Conservation (phyloP, 495 filamentous ascomycete species). For the Penicillium malachiteum region DNA sequence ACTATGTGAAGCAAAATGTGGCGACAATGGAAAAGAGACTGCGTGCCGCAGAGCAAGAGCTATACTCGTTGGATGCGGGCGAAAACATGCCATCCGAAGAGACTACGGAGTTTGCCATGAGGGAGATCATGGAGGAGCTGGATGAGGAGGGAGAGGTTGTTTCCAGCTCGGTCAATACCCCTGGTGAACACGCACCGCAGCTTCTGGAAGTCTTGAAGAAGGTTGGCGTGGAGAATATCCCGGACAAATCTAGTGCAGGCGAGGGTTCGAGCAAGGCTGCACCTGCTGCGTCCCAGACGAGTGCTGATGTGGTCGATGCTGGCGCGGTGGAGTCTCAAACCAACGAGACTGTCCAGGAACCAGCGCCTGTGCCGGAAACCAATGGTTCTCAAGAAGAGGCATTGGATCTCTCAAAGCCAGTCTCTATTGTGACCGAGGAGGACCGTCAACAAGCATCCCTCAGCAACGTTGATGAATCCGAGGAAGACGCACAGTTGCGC, state of each 20-base stretch:
- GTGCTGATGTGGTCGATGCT: not conserved
- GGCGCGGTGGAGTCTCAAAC: not conserved
- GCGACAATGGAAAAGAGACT: conserved; percentile 63
- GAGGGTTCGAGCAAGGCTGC: conserved; percentile 1
- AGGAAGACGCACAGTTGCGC: conserved; percentile 77
- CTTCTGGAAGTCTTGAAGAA: conserved; percentile 68
- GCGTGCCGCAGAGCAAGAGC: conserved; percentile 62
- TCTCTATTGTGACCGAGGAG: conserved; percentile 22
- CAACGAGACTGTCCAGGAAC: not conserved
- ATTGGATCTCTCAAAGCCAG: conserved; percentile 17
- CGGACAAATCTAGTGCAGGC: conserved; percentile 22
- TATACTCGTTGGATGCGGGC: conserved; percentile 48
- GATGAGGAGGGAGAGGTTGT: conserved; percentile 90
- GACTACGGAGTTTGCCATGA: conserved; percentile 8
- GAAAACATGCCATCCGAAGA: conserved; percentile 25
- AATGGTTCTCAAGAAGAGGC: conserved; percentile 5
- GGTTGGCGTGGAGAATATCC: conserved; percentile 60
- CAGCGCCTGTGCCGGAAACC: conserved; percentile 2
- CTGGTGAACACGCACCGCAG: conserved; percentile 60
- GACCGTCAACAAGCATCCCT: conserved; percentile 30
- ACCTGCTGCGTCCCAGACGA: not conserved
- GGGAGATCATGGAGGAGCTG: conserved; percentile 32
- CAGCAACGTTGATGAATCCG: conserved; percentile 60
- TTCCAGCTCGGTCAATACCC: conserved; percentile 56
- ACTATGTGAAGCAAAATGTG: conserved; percentile 85